These are phyloP conservation scores for Seiridium cupressi DNA, from an alignment of 2,329 filamentous ascomycete genomes.

Conservation along the genomic window DNA sequence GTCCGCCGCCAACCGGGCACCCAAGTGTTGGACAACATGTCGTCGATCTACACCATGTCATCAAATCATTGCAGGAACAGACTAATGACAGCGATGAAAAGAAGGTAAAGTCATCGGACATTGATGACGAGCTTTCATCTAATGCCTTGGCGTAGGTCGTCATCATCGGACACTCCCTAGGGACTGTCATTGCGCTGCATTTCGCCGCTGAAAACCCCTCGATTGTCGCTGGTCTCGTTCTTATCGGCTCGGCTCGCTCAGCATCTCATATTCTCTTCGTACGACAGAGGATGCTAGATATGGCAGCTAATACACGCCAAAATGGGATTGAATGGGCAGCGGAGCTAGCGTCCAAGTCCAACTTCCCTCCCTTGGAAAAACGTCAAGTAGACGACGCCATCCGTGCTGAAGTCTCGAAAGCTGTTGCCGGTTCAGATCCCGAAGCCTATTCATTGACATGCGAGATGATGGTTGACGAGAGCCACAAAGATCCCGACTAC, in stretches of 20 bases:
- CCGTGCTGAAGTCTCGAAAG: constrained; percentile 21
- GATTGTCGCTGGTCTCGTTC: constrained; percentile 23
- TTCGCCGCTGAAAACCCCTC: constrained; percentile 27
- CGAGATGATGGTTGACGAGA: constrained; percentile 24
- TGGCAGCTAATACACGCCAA: constrained; percentile 22
- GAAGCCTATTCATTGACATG: constrained; percentile 30
- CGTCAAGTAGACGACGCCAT: constrained; percentile 11
- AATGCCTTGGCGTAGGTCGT: constrained; percentile 8
- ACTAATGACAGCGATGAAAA: constrained; percentile 9
- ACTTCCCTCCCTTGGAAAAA: constrained; percentile 24
- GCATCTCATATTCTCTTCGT: constrained; percentile 25
- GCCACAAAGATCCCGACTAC: constrained; percentile 30
- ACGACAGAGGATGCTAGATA: constrained; percentile 27
- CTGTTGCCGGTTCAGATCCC: constrained; percentile 26
- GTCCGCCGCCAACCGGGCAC: constrained; percentile 10
- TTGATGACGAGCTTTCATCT: background rate
- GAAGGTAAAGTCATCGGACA: too few species aligned
- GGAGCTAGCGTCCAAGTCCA: constrained; percentile 23
- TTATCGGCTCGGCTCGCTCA: constrained; percentile 30
- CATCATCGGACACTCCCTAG: constrained; percentile 34
- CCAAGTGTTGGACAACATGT: constrained; percentile 23
- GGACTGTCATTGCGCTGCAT: constrained; percentile 32
- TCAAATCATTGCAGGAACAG: constrained; percentile 7
- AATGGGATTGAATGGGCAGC: constrained; percentile 25
- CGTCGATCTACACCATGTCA: constrained; percentile 23